These are phyloP conservation scores for Hortaea werneckii DNA, from an alignment of 2,329 filamentous ascomycete genomes.

Conservation along the genomic window DNA sequence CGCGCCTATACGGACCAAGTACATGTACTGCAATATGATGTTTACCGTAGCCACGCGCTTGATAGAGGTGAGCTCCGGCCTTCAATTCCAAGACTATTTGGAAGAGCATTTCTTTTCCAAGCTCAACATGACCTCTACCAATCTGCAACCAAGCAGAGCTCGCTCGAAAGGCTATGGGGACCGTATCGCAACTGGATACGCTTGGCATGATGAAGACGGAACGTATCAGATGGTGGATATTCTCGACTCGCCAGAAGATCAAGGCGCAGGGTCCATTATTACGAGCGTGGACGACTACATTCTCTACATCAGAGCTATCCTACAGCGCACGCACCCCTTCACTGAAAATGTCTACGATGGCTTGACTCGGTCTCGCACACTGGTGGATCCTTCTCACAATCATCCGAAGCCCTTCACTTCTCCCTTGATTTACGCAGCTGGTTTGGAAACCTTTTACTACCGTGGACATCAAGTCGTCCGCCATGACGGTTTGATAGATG, in stretches of 20 bases:
- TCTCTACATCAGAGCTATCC: conserved; percentile 22
- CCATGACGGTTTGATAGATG: conserved; percentile 22
- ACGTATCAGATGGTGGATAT: conserved; percentile 17
- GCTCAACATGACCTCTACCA: conserved; percentile 39
- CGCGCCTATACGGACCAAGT: conserved; percentile 35
- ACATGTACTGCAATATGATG: conserved; percentile 44
- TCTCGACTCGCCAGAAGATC: conserved; percentile 23
- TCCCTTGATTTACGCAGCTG: conserved; percentile 17
- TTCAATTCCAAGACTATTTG: conserved; percentile 13
- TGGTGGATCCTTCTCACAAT: background rate
- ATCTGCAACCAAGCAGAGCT: conserved; percentile 18
- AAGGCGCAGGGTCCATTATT: conserved; percentile 37
- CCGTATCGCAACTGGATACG: conserved; percentile 35
- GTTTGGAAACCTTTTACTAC: conserved; percentile 22
- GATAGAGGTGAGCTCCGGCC: conserved; percentile 36
- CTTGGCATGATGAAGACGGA: conserved; percentile 25
- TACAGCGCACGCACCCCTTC: conserved; percentile 11
- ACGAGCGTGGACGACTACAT: conserved; percentile 24
- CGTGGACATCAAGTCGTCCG: conserved; percentile 20
- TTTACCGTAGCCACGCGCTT: conserved; percentile 37
- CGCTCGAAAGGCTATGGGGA: conserved; percentile 13
- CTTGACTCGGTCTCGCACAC: background rate
- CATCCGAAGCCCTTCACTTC: conserved; percentile 12
- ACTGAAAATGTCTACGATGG: background rate
- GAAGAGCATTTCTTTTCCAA: conserved; percentile 35